These are phyloP conservation scores for Trametes sanguinea DNA, from an alignment of 768 basidiomycete species.

Conservation along the genomic window DNA sequence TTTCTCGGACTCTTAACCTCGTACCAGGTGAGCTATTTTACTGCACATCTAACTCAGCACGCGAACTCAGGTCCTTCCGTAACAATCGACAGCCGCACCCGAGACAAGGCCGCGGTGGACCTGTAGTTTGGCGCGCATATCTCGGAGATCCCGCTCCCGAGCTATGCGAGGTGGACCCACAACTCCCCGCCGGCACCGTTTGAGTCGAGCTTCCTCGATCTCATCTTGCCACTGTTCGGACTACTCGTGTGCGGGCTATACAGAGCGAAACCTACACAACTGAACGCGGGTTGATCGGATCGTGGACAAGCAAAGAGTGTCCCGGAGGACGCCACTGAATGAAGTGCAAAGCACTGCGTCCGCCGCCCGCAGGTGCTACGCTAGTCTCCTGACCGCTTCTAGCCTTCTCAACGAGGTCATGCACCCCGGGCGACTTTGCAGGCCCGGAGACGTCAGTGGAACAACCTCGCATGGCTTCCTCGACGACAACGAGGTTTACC, in stretches of 20 bases:
- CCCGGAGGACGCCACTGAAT: background rate
- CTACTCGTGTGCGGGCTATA: background rate
- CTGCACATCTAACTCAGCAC: too few relatives aligned
- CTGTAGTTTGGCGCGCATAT: background rate
- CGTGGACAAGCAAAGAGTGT: conserved; percentile 1
- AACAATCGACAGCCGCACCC: background rate
- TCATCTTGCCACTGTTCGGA: background rate
- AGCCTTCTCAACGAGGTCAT: background rate
- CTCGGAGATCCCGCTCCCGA: background rate
- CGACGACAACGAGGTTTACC: conserved; percentile 16
- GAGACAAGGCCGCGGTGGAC: background rate
- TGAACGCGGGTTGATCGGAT: background rate
- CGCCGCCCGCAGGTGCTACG: background rate
- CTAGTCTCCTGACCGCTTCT: conserved; percentile 6
- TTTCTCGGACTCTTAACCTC: too few relatives aligned
- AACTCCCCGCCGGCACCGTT: background rate
- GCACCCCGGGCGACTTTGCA: background rate
- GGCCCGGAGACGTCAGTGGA: conserved; percentile 7
- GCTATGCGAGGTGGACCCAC: conserved; percentile 1
- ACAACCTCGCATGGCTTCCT: conserved; percentile 18
- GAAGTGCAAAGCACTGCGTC: background rate
- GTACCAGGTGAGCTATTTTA: too few relatives aligned
- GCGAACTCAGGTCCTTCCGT: too few relatives aligned
- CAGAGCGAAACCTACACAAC: background rate
- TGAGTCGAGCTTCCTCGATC: background rate